Conservation (phyloP, 352 stramenopile species). For the Phytopythium ostracodes region DNA sequence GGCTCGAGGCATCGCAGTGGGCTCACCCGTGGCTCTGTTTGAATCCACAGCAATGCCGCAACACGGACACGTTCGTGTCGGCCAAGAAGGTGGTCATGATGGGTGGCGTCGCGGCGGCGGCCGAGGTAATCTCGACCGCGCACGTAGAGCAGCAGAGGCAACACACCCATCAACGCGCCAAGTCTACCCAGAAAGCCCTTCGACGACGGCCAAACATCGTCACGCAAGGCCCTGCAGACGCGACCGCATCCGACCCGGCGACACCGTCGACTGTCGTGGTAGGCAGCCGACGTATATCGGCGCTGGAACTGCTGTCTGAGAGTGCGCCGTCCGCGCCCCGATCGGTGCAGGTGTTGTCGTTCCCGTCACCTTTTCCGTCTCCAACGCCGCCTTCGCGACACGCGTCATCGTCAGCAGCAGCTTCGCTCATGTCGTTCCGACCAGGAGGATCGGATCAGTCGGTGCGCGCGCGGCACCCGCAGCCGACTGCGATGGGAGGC, state of each 20-base stretch:
- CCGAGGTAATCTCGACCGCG: not conserved
- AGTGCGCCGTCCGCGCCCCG: conserved; percentile 33
- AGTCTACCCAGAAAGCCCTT: not conserved
- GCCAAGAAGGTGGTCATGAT: conserved; percentile 72
- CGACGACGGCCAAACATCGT: not conserved
- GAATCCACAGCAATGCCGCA: conserved; percentile 40
- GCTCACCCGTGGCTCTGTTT: not conserved
- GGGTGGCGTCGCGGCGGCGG: conserved; percentile 16
- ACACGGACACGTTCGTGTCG: conserved; percentile 62
- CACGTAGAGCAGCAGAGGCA: not conserved
- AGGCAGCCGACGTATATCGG: conserved; percentile 15
- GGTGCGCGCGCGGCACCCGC: not conserved
- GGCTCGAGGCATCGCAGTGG: conserved; percentile 4
- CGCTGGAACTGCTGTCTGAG: conserved; percentile 53
- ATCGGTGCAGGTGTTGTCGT: not conserved
- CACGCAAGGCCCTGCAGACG: not conserved
- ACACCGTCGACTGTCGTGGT: not conserved
- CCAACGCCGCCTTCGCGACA: not conserved
- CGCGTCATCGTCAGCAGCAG: not conserved
- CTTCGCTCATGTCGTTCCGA: not conserved
- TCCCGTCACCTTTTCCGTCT: not conserved
- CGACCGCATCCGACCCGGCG: not conserved
- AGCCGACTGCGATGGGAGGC: conserved; percentile 1
- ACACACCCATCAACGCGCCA: not conserved
- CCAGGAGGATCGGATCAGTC: not conserved